These are phyloP conservation scores for Stachybotrys elegans DNA, from an alignment of 2,329 filamentous ascomycete genomes.

Conservation along the genomic window DNA sequence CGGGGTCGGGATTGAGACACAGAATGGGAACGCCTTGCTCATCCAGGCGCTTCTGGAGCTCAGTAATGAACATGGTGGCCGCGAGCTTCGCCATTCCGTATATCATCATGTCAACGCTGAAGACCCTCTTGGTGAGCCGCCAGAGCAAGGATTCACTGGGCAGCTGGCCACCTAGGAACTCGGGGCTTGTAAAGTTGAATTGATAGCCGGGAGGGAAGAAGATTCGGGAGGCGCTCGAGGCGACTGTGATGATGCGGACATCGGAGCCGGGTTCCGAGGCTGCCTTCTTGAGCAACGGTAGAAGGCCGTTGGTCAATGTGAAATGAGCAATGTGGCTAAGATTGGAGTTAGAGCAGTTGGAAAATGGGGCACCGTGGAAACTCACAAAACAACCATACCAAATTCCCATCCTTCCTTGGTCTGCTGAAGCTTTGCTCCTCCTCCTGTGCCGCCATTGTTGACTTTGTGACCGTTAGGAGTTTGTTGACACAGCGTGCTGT, in stretches of 20 bases:
- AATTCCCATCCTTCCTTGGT: too few species aligned
- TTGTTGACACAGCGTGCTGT: too few species aligned
- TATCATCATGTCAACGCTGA: not conserved
- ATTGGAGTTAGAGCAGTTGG: too few species aligned
- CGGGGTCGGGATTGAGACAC: not conserved
- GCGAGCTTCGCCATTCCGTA: not conserved
- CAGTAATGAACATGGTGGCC: not conserved
- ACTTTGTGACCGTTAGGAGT: conserved; percentile 11
- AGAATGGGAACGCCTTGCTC: not conserved
- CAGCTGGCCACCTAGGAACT: conserved; percentile 1
- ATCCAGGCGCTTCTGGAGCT: not conserved
- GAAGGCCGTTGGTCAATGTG: conserved; percentile 16
- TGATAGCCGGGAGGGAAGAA: conserved; percentile 13
- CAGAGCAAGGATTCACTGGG: not conserved
- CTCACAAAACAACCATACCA: too few species aligned
- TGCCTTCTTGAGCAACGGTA: conserved; percentile 20
- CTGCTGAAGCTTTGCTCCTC: too few species aligned
- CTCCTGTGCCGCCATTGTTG: conserved; percentile 20
- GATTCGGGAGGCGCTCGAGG: conserved; percentile 11
- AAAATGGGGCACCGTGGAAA: too few species aligned
- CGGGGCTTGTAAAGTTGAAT: conserved; percentile 13
- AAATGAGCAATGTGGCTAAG: conserved; percentile 23
- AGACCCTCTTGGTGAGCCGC: not conserved
- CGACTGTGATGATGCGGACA: conserved; percentile 18
- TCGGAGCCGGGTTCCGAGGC: conserved; percentile 10